Base-by-base conservation (phyloP, 2,329 filamentous ascomycete species). In the Aspergillus udagawae region DNA sequence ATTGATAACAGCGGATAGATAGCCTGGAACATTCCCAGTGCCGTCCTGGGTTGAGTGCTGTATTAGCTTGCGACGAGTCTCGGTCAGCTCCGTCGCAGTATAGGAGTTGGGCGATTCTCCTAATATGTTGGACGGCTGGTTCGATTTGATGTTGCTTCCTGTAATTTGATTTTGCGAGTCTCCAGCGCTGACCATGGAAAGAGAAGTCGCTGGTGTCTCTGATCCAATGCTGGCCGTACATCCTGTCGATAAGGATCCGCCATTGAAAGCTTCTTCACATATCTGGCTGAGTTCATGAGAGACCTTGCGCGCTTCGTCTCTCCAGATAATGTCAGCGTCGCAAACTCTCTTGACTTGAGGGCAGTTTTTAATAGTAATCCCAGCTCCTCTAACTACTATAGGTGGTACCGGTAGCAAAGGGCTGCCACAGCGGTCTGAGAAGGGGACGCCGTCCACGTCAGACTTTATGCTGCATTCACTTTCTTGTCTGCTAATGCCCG, bases 211-310 rank as follows among this genome's bases (percentile, higher is more conserved):
- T 28, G 83, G 82, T 2, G 83, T 84, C 38, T 83, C 79, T 56
- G 77, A 77, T 29, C 74, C 76, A 10, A 71, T 70, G 56, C 71
- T 76, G 8, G 77, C 75, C 1, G 79, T 81, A 3, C 75, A 75
- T 27, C 68, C 72, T 52, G 79, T 84, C 2, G 83, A 79, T 23
- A 82, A 73, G 0, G 81, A 87, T 54, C 77, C 82, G 64, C 88
- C 86, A 68, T 91, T 92, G 77, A 97, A 97, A 1, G 92, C 92
- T 67, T 94, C 90, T 68, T 97, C 92, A 68, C 92, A 95, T 57
- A 94, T 90, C 73, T 91, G 91, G 51, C 91, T 91, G 60, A 97
- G 86, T 66, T 91, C 91, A 65, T 84, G 85, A 65, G 91, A 96
- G 56, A 95, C 88, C 65, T 93, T 88, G 6, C 91, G 83, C 54